Conservation (phyloP, 73 alveolate genomes). For the Paramecium sonneborni region DNA sequence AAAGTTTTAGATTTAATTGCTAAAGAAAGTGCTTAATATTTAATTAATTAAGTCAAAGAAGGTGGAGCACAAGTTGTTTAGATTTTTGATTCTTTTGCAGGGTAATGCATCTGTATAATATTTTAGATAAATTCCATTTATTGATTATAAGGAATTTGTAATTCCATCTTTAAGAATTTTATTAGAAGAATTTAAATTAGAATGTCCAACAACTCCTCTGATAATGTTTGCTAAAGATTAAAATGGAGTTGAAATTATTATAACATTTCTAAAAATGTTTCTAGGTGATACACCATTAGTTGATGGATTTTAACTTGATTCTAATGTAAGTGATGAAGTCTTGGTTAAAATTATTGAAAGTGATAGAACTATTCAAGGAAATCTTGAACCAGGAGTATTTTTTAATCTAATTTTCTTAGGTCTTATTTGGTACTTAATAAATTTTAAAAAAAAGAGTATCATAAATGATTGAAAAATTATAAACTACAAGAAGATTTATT, state of each 20-base stretch:
- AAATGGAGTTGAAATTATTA: slow-evolving; percentile 26
- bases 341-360: slow-evolving; percentile 59
- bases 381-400: slow-evolving; percentile 76
- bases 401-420: background rate
- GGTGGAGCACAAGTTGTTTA: slow-evolving; percentile 79
- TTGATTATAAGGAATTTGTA: slow-evolving; percentile 44
- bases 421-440: slow-evolving; percentile 69
- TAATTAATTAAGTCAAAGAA: slow-evolving; percentile 67
- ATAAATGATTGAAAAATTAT: slow-evolving; percentile 63
- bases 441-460: slow-evolving; percentile 64
- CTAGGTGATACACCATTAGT: background rate
- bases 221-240: slow-evolving; percentile 73
- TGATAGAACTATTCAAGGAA: slow-evolving; percentile 74
- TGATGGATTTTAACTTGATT: slow-evolving; percentile 66
- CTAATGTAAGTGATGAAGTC: slow-evolving; percentile 69
- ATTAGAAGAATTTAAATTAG: slow-evolving; percentile 63
- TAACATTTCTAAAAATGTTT: background rate
- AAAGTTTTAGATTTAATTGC: slow-evolving; percentile 68
- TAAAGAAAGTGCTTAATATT: slow-evolving; percentile 56
- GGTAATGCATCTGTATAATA: slow-evolving; percentile 50
- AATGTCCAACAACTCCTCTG: slow-evolving; percentile 72
- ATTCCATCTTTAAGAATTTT: slow-evolving; percentile 56
- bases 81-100: slow-evolving; percentile 80
- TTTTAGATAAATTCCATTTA: slow-evolving; percentile 59
- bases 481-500: slow-evolving; percentile 69